Evolutionary conservation across 495 filamentous ascomycete species (phyloP), one percentile per base, ranked within the genome.

Genomic region (Durotheca rogersii): DNA sequence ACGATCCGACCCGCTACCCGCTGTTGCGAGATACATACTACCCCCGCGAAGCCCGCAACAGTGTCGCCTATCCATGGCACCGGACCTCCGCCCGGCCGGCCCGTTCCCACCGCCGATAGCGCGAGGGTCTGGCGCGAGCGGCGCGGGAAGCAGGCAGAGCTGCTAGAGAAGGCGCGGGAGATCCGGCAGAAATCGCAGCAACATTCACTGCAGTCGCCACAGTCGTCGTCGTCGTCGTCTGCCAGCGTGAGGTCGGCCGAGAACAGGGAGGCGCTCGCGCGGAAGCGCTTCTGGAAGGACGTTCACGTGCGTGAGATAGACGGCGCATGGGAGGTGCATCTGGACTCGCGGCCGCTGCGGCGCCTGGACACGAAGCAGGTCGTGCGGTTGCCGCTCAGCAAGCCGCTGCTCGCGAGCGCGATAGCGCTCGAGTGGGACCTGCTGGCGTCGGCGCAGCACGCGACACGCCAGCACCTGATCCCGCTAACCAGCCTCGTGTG

Each of bases 361-460:
- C 83, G 78, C 12, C 92, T 90, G 0, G 73, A 77, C 15, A 73
- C 73, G 0, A 91, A 77, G 35, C 67, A 77, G 11, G 72, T 86
- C 43, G 78, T 98, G 54, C 75, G 77, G 2, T 60, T 97, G 21
- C 92, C 93, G 0, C 60, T 69, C 0, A 74, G 74, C 39, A 96
- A 96, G 64, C 82, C 84, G 9, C 79, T 89, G 47, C 84, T 98
- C 10, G 93, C 94, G n/a, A 73, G 80, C 18, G 86, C 88, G 19
- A 80, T 98, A 37, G 93, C 92, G 0, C 65, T 93, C 7, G 93
- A 98, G 71, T 98, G 93, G 93, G 89, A 95, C 63, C 77, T 84
- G 30, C 81, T 97, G 44, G 75, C 82, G 16, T 86, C 86, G 41
- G 81, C 85, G 2, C 81, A 87, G 51, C 86, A 96, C 64, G 90